Percentiles rank a stretch among this genome's conserved stretches.
Evolutionary conservation across 208 protist genomes (phyloP).

Genomic region (Trypanosoma vivax): DNA sequence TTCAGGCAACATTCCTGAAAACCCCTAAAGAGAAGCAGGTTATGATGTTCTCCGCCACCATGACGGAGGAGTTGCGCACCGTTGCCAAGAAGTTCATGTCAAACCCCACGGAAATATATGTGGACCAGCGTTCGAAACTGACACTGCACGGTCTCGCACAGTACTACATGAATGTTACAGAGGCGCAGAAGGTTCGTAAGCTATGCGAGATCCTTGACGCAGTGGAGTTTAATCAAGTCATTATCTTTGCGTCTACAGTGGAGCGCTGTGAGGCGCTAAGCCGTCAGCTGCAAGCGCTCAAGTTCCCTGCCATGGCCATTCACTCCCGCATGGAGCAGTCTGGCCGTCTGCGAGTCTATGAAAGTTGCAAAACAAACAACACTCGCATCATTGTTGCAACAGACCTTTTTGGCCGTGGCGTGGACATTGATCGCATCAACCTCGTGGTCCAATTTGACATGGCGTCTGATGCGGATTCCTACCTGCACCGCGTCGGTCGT

Average conservation of each 20-base stretch:
- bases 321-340: slow-evolving; percentile 93
- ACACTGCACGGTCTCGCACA: slow-evolving; percentile 98
- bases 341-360: slow-evolving; percentile 85
- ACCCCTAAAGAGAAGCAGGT: slow-evolving; percentile 98
- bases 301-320: slow-evolving; percentile 96
- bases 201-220: slow-evolving; percentile 97
- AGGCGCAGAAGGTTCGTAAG: slow-evolving; percentile 97
- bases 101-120: slow-evolving; percentile 95
- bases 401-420: slow-evolving; percentile 98
- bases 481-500: slow-evolving; percentile 97
- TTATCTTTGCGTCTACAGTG: slow-evolving; percentile 98
- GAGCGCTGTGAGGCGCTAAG: slow-evolving; percentile 92
- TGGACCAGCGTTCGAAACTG: slow-evolving; percentile 98
- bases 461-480: slow-evolving; percentile 95
- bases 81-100: slow-evolving; percentile 98
- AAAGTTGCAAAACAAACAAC: slow-evolving; percentile 98
- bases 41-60: slow-evolving; percentile 99
- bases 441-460: slow-evolving; percentile 99
- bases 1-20: slow-evolving; percentile 97
- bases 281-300: slow-evolving; percentile 91
- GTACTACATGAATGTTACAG: slow-evolving; percentile 96
- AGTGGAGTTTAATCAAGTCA: slow-evolving; percentile 99
- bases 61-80: slow-evolving; percentile 92
- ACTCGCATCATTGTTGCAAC: slow-evolving; percentile 98
- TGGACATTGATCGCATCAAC: slow-evolving; percentile 99